Conservation (phyloP, 192 early-diverging fungal species). For the Coemansia sp. region DNA sequence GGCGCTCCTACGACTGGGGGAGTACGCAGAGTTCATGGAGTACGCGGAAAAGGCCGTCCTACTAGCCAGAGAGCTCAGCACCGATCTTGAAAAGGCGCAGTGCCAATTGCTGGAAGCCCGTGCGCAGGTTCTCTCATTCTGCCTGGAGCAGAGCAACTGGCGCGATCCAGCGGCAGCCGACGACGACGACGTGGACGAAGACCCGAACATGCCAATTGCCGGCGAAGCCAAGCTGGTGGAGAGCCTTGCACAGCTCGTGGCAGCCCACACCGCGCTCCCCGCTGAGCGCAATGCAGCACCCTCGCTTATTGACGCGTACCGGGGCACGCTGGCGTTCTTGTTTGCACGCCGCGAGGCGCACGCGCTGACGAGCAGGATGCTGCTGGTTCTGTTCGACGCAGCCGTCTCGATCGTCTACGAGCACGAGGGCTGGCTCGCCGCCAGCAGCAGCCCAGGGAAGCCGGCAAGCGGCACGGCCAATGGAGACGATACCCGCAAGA, state of each 20-base stretch:
- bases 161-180: slow-evolving; percentile 12
- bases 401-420: slow-evolving; percentile 12
- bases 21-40: slow-evolving; percentile 25
- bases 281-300: neutral
- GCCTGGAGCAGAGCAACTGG: slow-evolving; percentile 35
- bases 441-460: neutral
- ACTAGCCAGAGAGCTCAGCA: slow-evolving; percentile 2
- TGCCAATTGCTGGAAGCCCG: slow-evolving; percentile 18
- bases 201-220: neutral
- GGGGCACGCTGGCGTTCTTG: slow-evolving; percentile 17
- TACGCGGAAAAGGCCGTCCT: slow-evolving; percentile 20
- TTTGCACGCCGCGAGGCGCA: slow-evolving; percentile 12
- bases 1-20: slow-evolving; percentile 32
- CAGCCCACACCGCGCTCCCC: neutral
- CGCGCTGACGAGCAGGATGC: slow-evolving; percentile 18
- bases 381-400: slow-evolving; percentile 13
- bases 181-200: slow-evolving; percentile 14
- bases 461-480: neutral
- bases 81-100: neutral
- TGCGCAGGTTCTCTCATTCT: slow-evolving; percentile 24
- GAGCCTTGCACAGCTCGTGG: slow-evolving; percentile 19
- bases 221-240: slow-evolving; percentile 18
- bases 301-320: neutral
- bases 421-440: slow-evolving; percentile 16
- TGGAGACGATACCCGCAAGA: neutral